Conservation (phyloP, 257 asterid genomes). For the Gentiana straminea region DNA sequence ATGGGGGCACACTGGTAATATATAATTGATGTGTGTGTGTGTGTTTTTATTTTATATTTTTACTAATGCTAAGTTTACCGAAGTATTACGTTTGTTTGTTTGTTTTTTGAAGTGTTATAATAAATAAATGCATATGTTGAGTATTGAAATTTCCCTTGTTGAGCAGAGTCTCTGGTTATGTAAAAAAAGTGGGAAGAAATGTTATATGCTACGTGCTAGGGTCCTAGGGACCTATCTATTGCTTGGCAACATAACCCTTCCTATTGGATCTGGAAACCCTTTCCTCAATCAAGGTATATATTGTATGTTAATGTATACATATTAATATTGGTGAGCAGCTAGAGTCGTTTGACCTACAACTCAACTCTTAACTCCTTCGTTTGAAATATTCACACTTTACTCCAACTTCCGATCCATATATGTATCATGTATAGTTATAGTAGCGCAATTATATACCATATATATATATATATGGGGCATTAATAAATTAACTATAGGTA, state of each 20-base stretch:
- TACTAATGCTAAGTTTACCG: no score
- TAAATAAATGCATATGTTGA: not conserved
- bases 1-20: conserved; percentile 8
- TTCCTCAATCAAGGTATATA: conserved; percentile 34
- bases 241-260: conserved; percentile 15
- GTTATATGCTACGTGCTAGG: conserved; percentile 28
- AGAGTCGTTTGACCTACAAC: no score
- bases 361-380: no score
- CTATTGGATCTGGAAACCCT: conserved; percentile 27
- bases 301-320: not conserved
- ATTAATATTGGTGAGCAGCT: no score
- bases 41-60: no score
- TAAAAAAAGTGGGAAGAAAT: conserved; percentile 27
- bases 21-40: not conserved
- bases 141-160: not conserved
- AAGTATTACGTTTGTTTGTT: no score
- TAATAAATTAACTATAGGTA: no score
- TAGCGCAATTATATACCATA: no score
- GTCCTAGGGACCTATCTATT: conserved; percentile 25
- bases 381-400: no score
- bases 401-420: no score
- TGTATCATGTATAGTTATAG: no score
- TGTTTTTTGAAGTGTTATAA: not conserved
- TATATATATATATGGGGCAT: no score
- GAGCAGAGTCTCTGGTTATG: conserved; percentile 24